Percentiles rank a stretch among this genome's conserved stretches.
These are phyloP conservation scores for Monilinia aucupariae DNA, from an alignment of 2,329 filamentous ascomycete species.

Conservation along the genomic window DNA sequence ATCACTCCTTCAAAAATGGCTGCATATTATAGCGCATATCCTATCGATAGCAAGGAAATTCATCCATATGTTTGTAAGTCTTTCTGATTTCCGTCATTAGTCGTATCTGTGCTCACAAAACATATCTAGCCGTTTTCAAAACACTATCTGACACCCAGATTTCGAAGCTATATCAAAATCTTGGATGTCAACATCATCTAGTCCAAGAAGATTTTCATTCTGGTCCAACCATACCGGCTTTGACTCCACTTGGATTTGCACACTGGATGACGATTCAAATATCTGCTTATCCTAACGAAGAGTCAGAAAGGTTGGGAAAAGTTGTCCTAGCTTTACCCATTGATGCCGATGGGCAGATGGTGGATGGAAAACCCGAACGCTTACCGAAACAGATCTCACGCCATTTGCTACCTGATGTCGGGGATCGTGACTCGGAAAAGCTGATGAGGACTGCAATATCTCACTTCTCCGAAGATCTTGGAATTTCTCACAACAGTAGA, in stretches of 20 bases:
- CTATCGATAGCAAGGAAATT: conserved; percentile 53
- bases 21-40: conserved; percentile 64
- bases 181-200: conserved; percentile 57
- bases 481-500: conserved; percentile 39
- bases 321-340: conserved; percentile 69
- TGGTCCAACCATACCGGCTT: conserved; percentile 54
- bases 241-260: conserved; percentile 64
- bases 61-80: conserved; percentile 64
- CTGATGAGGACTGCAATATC: conserved; percentile 56
- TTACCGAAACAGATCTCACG: conserved; percentile 76
- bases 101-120: conserved; percentile 16
- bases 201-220: conserved; percentile 49
- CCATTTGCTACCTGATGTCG: conserved; percentile 59
- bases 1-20: conserved; percentile 71
- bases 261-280: conserved; percentile 69
- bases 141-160: conserved; percentile 42
- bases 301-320: conserved; percentile 63
- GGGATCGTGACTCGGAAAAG: conserved; percentile 53
- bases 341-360: conserved; percentile 47
- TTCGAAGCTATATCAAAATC: conserved; percentile 51
- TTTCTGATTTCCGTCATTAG: conserved; percentile 1
- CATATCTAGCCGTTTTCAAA: conserved; percentile 27
- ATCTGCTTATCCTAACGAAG: conserved; percentile 68
- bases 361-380: conserved; percentile 60
- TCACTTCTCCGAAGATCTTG: conserved; percentile 42